phyloP scores from a whole-genome alignment of 441 rosid genomes.

The Brassica hybrid region DNA sequence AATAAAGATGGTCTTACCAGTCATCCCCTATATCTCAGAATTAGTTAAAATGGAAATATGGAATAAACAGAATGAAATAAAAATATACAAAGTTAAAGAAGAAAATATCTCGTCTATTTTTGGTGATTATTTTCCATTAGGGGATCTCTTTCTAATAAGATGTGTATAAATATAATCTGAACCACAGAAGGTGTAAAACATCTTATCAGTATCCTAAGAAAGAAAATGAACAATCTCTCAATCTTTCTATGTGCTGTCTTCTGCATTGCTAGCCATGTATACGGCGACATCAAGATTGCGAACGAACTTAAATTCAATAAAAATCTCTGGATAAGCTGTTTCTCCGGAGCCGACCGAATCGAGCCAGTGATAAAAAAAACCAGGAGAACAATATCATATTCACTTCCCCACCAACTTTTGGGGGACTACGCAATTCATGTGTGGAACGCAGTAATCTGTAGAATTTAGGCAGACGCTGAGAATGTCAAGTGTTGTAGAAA shows the following conservation, averaged over 20 bases:
- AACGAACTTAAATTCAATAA: slow-evolving; percentile 29
- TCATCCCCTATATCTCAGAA: too few relatives aligned
- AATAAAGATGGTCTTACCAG: too few relatives aligned
- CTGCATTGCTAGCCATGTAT: slow-evolving; percentile 20
- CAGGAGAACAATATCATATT: neutral
- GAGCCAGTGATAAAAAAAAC: neutral
- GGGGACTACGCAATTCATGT: neutral
- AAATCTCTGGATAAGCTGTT: neutral
- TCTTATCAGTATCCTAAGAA: too few relatives aligned
- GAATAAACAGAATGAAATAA: too few relatives aligned
- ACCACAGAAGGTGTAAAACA: too few relatives aligned
- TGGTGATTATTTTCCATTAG: neutral
- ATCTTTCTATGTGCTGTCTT: neutral
- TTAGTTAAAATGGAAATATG: too few relatives aligned
- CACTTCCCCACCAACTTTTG: neutral
- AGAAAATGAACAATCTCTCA: neutral
- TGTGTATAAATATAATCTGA: neutral
- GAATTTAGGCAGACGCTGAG: neutral
- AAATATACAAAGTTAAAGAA: neutral
- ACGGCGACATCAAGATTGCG: neutral
- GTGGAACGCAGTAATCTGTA: neutral
- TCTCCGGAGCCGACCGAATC: slow-evolving; percentile 5
- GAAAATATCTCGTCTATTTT: neutral
- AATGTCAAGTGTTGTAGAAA: too few relatives aligned
- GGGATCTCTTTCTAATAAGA: neutral